Evolutionary conservation across 202 grass and related monocot species (phyloP).

Genomic region (Zizania palustris): DNA sequence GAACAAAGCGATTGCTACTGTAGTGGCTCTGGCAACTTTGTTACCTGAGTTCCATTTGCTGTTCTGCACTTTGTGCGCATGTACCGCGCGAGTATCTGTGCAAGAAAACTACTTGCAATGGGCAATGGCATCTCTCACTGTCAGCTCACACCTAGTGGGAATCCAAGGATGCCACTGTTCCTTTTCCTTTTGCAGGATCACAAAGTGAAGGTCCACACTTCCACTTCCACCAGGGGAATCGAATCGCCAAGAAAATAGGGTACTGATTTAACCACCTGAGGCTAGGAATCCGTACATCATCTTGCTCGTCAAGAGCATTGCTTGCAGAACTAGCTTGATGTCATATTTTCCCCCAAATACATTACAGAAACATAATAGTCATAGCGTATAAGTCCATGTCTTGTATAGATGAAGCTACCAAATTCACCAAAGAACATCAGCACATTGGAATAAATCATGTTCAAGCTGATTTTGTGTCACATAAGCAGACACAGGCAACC

Average conservation of each 20-base stretch:
- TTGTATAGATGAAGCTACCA: too few species aligned
- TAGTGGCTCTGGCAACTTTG: neutral
- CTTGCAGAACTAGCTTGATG: neutral
- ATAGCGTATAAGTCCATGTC: neutral
- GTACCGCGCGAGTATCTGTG: neutral
- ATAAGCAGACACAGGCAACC: too few species aligned
- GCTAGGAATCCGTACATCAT: neutral
- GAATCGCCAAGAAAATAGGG: neutral
- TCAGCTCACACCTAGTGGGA: neutral
- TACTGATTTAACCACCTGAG: neutral
- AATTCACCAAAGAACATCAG: neutral
- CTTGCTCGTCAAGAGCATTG: neutral
- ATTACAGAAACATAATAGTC: neutral
- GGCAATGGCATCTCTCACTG: neutral
- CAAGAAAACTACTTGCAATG: neutral
- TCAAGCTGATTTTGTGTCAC: neutral
- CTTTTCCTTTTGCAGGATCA: slow-evolving; percentile 2
- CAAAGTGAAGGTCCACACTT: neutral
- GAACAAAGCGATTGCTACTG: neutral
- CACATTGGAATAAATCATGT: neutral
- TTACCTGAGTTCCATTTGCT: neutral
- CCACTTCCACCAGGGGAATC: neutral
- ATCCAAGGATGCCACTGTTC: neutral
- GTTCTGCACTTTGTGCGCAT: neutral
- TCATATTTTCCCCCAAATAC: neutral